phyloP scores from a whole-genome alignment of 768 basidiomycete species.

The Leccinum disarticulatum region DNA sequence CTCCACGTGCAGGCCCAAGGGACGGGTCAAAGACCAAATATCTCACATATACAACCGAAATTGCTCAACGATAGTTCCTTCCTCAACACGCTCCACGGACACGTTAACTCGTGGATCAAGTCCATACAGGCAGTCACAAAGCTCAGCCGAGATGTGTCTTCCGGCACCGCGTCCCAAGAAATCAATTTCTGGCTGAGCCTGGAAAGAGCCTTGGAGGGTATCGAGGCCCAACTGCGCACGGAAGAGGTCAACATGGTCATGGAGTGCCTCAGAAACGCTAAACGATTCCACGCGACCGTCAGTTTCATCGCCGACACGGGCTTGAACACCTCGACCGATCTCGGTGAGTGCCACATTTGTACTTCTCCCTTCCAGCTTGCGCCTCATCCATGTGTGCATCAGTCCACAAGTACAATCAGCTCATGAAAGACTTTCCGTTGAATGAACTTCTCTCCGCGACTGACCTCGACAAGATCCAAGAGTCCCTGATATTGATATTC shows the following conservation, averaged over 20 bases:
- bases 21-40: conserved; percentile 62
- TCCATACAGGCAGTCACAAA: conserved; percentile 96
- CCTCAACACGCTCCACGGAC: conserved; percentile 88
- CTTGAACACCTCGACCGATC: conserved; percentile 88
- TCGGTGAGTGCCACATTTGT: conserved; percentile 48
- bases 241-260: conserved; percentile 92
- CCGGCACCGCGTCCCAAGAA: conserved; percentile 96
- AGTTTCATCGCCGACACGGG: conserved; percentile 98
- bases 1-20: conserved; percentile 40
- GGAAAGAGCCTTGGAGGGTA: conserved; percentile 90
- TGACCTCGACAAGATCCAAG: conserved; percentile 93
- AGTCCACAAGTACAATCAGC: conserved; percentile 97
- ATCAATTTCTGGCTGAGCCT: conserved; percentile 99
- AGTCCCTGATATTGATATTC: conserved; percentile 84
- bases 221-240: conserved; percentile 86
- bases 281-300: conserved; percentile 95
- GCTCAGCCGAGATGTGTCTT: conserved; percentile 88
- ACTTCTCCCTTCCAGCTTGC: neutral
- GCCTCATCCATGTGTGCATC: conserved; percentile 1
- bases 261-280: conserved; percentile 93
- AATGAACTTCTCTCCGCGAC: conserved; percentile 97
- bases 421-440: conserved; percentile 99
- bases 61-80: conserved; percentile 85
- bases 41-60: conserved; percentile 70
- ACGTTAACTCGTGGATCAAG: conserved; percentile 98